Conservation (phyloP, 2,329 filamentous ascomycete species). For the Gnomoniopsis sp. region DNA sequence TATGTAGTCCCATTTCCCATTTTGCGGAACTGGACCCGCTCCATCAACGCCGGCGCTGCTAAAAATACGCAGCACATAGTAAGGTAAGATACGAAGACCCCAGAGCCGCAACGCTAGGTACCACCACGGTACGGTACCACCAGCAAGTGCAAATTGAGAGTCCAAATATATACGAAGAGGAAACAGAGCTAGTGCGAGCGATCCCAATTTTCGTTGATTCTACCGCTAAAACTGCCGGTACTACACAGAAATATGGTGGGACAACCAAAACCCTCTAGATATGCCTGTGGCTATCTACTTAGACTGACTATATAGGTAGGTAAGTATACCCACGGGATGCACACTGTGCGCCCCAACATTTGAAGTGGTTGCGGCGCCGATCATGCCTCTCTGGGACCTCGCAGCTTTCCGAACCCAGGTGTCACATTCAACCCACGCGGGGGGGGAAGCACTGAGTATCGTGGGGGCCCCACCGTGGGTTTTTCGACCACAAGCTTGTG, state of each 20-base stretch:
- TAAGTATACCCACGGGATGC: no score
- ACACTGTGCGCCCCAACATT: slow-evolving; percentile 2
- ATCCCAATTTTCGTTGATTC: no score
- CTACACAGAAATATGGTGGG: neutral
- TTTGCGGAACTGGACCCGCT: no score
- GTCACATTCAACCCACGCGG: slow-evolving; percentile 5
- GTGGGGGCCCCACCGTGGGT: neutral
- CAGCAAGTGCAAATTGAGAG: no score
- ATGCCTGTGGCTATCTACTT: no score
- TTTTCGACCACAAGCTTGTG: neutral
- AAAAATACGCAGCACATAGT: neutral
- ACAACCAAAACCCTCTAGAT: no score
- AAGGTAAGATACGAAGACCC: neutral
- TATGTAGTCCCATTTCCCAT: no score
- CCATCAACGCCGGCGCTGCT: neutral
- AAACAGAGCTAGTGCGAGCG: no score
- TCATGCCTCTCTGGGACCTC: neutral
- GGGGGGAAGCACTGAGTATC: neutral
- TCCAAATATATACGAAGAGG: no score
- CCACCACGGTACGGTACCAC: no score
- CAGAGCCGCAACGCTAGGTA: neutral
- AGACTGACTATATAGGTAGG: no score
- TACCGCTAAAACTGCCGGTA: no score
- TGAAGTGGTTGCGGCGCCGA: neutral
- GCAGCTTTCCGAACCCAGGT: neutral